Evolutionary conservation across 805 yeast genomes (phyloP).

Genomic region (Wickerhamomyces sydowiorum): DNA sequence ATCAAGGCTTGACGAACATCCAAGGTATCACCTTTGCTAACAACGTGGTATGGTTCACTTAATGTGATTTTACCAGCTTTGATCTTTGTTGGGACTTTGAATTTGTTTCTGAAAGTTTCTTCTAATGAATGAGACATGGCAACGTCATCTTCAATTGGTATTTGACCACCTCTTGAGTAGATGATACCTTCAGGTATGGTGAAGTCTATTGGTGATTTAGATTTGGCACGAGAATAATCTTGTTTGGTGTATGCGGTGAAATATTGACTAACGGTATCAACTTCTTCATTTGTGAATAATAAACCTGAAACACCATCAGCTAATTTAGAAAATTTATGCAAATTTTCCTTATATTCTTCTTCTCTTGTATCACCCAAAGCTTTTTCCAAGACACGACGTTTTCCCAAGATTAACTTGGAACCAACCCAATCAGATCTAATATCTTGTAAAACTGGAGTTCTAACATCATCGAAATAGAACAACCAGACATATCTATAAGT

Average conservation of each 20-base stretch:
- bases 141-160: constrained; percentile 85
- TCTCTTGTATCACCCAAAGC: constrained; percentile 85
- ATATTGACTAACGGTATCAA: constrained; percentile 85
- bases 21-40: constrained; percentile 70
- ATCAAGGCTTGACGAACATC: constrained; percentile 90
- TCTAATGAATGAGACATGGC: constrained; percentile 97
- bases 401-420: constrained; percentile 83
- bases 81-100: constrained; percentile 87
- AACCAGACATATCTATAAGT: constrained; percentile 77
- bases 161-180: constrained; percentile 93
- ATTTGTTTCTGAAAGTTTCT: constrained; percentile 82
- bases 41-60: constrained; percentile 72
- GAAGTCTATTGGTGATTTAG: constrained; percentile 77
- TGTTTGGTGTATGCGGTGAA: constrained; percentile 70
- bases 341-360: constrained; percentile 84
- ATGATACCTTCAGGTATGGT: constrained; percentile 85
- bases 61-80: constrained; percentile 83
- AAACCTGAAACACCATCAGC: constrained; percentile 82
- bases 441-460: constrained; percentile 93
- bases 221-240: constrained; percentile 89
- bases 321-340: constrained; percentile 59
- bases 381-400: constrained; percentile 87
- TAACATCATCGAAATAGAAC: constrained; percentile 80
- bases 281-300: constrained; percentile 82
- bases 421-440: constrained; percentile 92